These are phyloP conservation scores for Halenospora varia DNA, from an alignment of 495 filamentous ascomycete genomes.

Conservation along the genomic window DNA sequence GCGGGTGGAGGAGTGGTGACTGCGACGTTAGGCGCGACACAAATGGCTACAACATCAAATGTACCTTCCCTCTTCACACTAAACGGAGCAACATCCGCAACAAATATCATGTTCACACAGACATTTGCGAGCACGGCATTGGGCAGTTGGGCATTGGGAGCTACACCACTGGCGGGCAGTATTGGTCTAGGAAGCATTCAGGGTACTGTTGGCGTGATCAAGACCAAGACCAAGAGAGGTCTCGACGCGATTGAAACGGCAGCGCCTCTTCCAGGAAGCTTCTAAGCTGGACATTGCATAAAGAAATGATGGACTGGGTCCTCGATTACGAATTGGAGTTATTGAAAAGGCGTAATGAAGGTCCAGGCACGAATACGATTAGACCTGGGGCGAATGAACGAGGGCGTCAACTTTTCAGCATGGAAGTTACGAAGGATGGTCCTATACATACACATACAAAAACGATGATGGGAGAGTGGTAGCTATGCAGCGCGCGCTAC, in stretches of 20 bases:
- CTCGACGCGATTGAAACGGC: not conserved
- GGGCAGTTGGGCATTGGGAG: conserved; percentile 22
- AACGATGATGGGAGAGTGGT: not conserved
- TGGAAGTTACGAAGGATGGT: too few relatives aligned
- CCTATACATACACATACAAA: too few relatives aligned
- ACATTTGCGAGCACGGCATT: conserved; percentile 25
- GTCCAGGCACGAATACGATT: too few relatives aligned
- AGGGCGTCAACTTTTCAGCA: too few relatives aligned
- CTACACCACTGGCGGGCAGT: conserved; percentile 15
- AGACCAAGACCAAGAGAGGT: conserved; percentile 10
- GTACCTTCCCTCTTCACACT: conserved; percentile 14
- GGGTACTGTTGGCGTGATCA: conserved; percentile 13
- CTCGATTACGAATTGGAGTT: not conserved
- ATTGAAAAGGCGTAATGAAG: too few relatives aligned
- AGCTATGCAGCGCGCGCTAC: not conserved
- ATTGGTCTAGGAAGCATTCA: conserved; percentile 24
- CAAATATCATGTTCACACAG: conserved; percentile 12
- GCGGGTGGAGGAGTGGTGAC: conserved; percentile 13
- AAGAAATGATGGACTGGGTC: too few relatives aligned
- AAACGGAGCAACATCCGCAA: conserved; percentile 5
- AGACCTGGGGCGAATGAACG: too few relatives aligned
- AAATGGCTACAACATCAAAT: not conserved
- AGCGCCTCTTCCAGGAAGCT: not conserved
- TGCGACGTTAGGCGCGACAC: conserved; percentile 7
- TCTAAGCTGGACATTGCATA: not conserved